These are phyloP conservation scores for Chaetoceros tenuissimus DNA, from an alignment of 108 stramenopile species.

Conservation along the genomic window DNA sequence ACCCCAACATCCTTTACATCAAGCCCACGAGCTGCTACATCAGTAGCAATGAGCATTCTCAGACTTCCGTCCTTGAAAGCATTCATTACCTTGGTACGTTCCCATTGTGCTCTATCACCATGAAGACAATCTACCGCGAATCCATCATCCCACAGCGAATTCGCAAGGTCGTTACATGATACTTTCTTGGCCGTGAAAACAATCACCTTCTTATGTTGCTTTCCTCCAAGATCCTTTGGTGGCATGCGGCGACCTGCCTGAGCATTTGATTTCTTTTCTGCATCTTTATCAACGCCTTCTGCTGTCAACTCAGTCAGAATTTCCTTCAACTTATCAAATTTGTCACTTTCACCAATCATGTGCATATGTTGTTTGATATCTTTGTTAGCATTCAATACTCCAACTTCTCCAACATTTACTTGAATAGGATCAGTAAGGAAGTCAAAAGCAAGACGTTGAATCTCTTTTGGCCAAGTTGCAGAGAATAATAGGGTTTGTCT, in stretches of 20 bases:
- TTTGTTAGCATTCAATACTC: constrained; percentile 88
- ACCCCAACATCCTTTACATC: constrained; percentile 97
- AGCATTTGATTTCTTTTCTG: constrained; percentile 12
- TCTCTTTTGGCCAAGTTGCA: constrained; percentile 98
- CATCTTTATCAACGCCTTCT: constrained; percentile 28
- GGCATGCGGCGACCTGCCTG: constrained; percentile 8
- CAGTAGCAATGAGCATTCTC: constrained; percentile 94
- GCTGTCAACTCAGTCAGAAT: constrained; percentile 84
- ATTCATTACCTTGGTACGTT: constrained; percentile 90
- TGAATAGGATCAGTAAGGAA: constrained; percentile 93
- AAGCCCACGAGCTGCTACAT: constrained; percentile 95
- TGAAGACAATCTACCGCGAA: constrained; percentile 93
- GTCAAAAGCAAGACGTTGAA: constrained; percentile 92
- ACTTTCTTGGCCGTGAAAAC: constrained; percentile 87
- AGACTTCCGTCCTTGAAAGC: constrained; percentile 87
- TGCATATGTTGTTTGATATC: constrained; percentile 87
- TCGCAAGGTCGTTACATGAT: constrained; percentile 78
- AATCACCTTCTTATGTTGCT: constrained; percentile 78
- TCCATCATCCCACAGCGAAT: constrained; percentile 84
- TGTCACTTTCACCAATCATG: constrained; percentile 81
- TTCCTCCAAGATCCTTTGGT: constrained; percentile 44
- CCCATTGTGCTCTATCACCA: constrained; percentile 95
- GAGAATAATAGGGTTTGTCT: constrained; percentile 97
- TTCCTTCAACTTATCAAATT: constrained; percentile 85
- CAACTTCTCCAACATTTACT: constrained; percentile 93